Base-by-base conservation (phyloP, 192 early-diverging fungal species). In the Radiomyces spectabilis region DNA sequence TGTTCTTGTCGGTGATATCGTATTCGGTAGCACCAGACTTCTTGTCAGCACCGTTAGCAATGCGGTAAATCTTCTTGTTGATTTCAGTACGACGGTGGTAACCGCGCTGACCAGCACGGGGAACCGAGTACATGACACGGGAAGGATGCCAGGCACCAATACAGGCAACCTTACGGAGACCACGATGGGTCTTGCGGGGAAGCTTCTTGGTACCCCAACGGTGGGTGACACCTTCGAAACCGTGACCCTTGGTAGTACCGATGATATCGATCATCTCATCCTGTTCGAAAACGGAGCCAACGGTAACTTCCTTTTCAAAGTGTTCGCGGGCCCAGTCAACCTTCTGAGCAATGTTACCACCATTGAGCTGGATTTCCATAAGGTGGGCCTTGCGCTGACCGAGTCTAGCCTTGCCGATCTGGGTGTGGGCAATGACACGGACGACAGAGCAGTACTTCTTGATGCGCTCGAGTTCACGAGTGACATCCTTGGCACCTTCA, bases 61-160 rank as follows among this genome's bases (percentile, higher is more conserved):
- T 86, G 68, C 94, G 89, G 91, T 97, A 99, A 85, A 99, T 95
- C 88, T 99, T 99, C 92, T 96, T 97, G 91, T 99, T 99, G 63
- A 94, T 73, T 81, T 99, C 97, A 59, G 94, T 97, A 88, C 97
- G 94, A 85, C 97, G 94, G 82, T 99, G 96, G 89, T 94, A 97
- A 84, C 96, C 96, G 78, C 92, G 79, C 84, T 99, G 96, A 93
- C 96, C 96, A 62, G 96, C 90, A 76, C 96, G 94, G 58, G 96
- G 88, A 63, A 99, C 94, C 50, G 96, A 93, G 92, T 84, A 97
- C 92, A 93, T 94, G 74, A 98, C 95, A 41, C 89, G 84, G 64
- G 85, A 83, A 65, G 91, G 90, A 83, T 97, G 92, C 91, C 92
- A 99, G 50, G 92, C 90, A 77, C 96, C 96, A 61, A 99, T 99